These are phyloP conservation scores for Coniella vitis DNA, from an alignment of 2,329 filamentous ascomycete species.

Conservation along the genomic window DNA sequence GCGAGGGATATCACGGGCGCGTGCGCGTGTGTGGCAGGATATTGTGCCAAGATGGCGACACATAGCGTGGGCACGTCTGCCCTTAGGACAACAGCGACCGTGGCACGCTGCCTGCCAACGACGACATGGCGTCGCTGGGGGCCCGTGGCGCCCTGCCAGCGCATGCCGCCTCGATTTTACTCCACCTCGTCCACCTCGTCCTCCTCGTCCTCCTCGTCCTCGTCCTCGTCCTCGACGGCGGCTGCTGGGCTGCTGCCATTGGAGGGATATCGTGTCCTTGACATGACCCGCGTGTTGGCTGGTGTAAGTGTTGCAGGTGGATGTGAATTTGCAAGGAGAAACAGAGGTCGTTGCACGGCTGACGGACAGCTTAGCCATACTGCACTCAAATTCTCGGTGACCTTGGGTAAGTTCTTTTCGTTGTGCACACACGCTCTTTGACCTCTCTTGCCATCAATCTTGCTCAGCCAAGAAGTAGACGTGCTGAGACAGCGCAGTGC, in stretches of 20 bases:
- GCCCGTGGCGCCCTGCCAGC: not conserved
- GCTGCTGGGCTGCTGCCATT: conserved; percentile 50
- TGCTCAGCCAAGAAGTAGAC: too few species aligned
- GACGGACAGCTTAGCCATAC: conserved; percentile 62
- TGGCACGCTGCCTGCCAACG: not conserved
- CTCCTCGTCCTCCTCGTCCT: too few species aligned
- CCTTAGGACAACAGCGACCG: not conserved
- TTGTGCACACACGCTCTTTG: too few species aligned
- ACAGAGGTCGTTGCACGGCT: not conserved
- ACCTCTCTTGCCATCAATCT: conserved; percentile 19
- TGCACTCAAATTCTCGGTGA: conserved; percentile 96
- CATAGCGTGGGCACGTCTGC: not conserved
- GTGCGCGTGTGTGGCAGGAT: not conserved
- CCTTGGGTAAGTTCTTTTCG: conserved; percentile 69
- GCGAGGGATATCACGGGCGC: not conserved
- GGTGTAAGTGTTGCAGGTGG: conserved; percentile 55
- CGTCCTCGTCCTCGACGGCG: conserved; percentile 6
- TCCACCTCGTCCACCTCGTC: too few species aligned
- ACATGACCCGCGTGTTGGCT: conserved; percentile 94
- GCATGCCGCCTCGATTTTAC: not conserved
- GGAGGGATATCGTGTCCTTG: conserved; percentile 79
- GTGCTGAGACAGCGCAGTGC: conserved; percentile 51
- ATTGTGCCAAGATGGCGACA: conserved; percentile 5
- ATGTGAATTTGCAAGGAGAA: not conserved
- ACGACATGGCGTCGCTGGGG: too few species aligned